phyloP scores from a whole-genome alignment of 768 basidiomycete genomes.

The Austroboletus eburneus region DNA sequence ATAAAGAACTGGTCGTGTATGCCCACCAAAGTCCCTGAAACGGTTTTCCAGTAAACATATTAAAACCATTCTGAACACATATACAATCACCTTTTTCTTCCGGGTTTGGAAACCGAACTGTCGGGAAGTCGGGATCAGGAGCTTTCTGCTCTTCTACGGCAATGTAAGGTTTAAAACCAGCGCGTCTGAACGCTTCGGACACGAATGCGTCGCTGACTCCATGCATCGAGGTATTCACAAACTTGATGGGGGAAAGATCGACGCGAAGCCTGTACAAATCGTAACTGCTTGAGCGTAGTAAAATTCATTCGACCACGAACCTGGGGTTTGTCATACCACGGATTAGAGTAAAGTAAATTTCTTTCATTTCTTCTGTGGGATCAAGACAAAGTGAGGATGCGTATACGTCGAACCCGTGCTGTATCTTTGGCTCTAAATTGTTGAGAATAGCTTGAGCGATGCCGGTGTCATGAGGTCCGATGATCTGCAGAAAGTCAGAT shows the following conservation, averaged over 20 bases:
- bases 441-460: slow-evolving; percentile 63
- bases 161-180: slow-evolving; percentile 55
- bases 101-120: slow-evolving; percentile 83
- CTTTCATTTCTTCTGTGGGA: slow-evolving; percentile 53
- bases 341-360: slow-evolving; percentile 51
- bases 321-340: slow-evolving; percentile 13
- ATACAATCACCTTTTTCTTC: slow-evolving; percentile 72
- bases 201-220: slow-evolving; percentile 76
- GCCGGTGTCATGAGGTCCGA: slow-evolving; percentile 75
- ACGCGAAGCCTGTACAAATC: slow-evolving; percentile 9
- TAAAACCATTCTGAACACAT: neutral
- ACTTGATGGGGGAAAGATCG: slow-evolving; percentile 37
- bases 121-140: slow-evolving; percentile 84
- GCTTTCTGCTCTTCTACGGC: slow-evolving; percentile 62
- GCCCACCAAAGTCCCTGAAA: slow-evolving; percentile 47
- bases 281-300: neutral
- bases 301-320: slow-evolving; percentile 6
- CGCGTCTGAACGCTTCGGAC: slow-evolving; percentile 49
- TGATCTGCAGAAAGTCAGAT: slow-evolving; percentile 51
- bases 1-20: neutral
- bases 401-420: slow-evolving; percentile 34
- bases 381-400: slow-evolving; percentile 49
- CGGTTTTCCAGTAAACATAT: slow-evolving; percentile 1
- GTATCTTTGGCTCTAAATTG: slow-evolving; percentile 53
- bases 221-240: slow-evolving; percentile 90